Conservation (phyloP, 257 asterid species). For the Nicotiana tomentosiformis region DNA sequence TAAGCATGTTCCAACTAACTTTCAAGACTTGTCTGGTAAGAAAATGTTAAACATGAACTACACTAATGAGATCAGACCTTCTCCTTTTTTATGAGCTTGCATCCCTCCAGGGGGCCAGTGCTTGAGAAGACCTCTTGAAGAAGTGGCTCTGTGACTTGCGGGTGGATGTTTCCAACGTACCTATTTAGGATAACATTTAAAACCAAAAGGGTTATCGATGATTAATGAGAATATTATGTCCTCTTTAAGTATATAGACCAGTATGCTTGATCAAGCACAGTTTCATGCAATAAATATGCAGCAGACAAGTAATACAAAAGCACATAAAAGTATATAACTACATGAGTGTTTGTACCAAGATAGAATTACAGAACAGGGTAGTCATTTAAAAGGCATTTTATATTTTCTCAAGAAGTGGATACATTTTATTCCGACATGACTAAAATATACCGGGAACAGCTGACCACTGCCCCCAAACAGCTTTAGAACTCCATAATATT, state of each 20-base stretch:
- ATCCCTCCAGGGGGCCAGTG: constrained; percentile 73
- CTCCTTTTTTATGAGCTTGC: constrained; percentile 83
- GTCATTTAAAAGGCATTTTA: not conserved
- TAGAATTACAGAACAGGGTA: not conserved
- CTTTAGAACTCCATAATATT: not conserved
- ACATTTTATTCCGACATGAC: not conserved
- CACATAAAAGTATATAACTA: not conserved
- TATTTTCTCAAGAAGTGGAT: not conserved
- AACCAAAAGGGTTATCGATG: not conserved
- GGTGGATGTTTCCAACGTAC: constrained; percentile 75
- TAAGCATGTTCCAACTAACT: not conserved
- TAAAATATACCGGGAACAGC: not conserved
- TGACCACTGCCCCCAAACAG: not conserved
- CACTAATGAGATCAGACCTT: constrained; percentile 36
- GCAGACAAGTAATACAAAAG: not conserved
- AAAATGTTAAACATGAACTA: not conserved
- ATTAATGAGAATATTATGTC: not conserved
- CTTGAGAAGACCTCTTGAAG: constrained; percentile 74
- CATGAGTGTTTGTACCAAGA: not conserved
- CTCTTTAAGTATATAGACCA: not conserved
- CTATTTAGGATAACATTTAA: constrained; percentile 33
- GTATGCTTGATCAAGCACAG: not conserved
- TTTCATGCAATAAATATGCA: not conserved
- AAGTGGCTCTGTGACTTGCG: constrained; percentile 78
- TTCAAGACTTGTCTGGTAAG: not conserved